Evolutionary conservation across 768 basidiomycete genomes (phyloP).

Genomic region (Termitomyces sp.): DNA sequence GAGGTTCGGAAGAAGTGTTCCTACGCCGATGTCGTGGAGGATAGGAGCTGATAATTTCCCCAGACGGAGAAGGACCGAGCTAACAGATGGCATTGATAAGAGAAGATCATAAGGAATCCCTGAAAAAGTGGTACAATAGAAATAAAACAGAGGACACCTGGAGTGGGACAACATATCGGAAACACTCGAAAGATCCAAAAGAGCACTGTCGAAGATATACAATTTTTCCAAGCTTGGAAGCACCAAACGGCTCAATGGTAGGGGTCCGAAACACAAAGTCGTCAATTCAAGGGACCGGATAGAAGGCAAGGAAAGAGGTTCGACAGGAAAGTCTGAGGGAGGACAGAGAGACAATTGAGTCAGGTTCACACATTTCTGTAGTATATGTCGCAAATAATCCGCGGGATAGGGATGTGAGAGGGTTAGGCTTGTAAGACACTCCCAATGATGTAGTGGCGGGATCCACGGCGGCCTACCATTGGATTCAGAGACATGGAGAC

Average conservation of each 20-base stretch:
- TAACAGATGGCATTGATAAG: background rate
- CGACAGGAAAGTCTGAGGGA: background rate
- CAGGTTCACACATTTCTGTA: background rate
- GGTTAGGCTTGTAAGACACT: background rate
- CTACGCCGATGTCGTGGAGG: background rate
- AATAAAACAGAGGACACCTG: background rate
- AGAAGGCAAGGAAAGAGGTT: background rate
- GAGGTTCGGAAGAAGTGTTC: background rate
- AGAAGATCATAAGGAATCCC: background rate
- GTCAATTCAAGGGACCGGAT: background rate
- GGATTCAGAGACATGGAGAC: background rate
- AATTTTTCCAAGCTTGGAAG: background rate
- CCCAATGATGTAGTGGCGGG: background rate
- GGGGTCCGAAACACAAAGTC: background rate
- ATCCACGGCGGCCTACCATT: background rate
- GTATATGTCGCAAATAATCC: background rate
- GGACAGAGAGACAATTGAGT: background rate
- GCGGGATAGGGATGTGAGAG: background rate
- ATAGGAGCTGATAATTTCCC: background rate
- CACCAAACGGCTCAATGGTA: background rate
- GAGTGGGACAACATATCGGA: background rate
- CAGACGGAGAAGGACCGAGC: background rate
- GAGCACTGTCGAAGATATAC: background rate
- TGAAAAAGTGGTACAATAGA: background rate
- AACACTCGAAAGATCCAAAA: background rate